These are phyloP conservation scores for Nicotiana tomentosiformis DNA, from an alignment of 257 asterid genomes.

Conservation along the genomic window DNA sequence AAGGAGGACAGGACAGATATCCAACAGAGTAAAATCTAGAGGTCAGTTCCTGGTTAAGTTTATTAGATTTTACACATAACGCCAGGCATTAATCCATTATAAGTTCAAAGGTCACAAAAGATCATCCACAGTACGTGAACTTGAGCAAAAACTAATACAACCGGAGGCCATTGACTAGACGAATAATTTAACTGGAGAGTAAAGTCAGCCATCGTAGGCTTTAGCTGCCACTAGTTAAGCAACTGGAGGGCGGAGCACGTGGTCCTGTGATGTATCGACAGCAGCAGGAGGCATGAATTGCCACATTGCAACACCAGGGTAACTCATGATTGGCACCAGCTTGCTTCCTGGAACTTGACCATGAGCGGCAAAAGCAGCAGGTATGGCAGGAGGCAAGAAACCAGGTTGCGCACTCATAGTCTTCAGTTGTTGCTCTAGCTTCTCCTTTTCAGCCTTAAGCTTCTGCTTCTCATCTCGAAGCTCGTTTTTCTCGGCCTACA, in stretches of 20 bases:
- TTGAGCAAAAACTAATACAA: conserved; percentile 28
- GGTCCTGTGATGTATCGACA: conserved; percentile 95
- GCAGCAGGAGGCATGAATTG: conserved; percentile 98
- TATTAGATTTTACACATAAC: conserved; percentile 28
- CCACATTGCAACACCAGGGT: conserved; percentile 99
- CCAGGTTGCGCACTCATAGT: conserved; percentile 49
- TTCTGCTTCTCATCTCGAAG: conserved; percentile 94
- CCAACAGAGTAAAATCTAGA: neutral
- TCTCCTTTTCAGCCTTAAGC: conserved; percentile 85
- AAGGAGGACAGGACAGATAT: neutral
- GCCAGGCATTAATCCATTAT: conserved; percentile 19
- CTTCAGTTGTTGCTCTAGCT: conserved; percentile 84
- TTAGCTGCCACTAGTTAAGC: conserved; percentile 44
- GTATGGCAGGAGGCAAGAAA: conserved; percentile 52
- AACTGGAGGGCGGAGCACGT: conserved; percentile 94
- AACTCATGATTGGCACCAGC: conserved; percentile 74
- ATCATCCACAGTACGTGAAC: conserved; percentile 37
- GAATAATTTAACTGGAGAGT: conserved; percentile 22
- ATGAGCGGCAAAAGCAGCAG: conserved; percentile 59
- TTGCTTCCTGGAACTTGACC: conserved; percentile 66
- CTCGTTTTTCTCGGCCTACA: conserved; percentile 78
- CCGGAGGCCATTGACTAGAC: conserved; percentile 19
- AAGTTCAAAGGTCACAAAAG: conserved; percentile 5
- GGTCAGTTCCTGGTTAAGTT: neutral
- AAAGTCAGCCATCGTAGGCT: conserved; percentile 8